A percentile compares a stretch with the other conserved stretches of the same genome.
These are phyloP conservation scores for Leucosporidium creatinivorum DNA, from an alignment of 768 basidiomycete genomes.

Conservation along the genomic window DNA sequence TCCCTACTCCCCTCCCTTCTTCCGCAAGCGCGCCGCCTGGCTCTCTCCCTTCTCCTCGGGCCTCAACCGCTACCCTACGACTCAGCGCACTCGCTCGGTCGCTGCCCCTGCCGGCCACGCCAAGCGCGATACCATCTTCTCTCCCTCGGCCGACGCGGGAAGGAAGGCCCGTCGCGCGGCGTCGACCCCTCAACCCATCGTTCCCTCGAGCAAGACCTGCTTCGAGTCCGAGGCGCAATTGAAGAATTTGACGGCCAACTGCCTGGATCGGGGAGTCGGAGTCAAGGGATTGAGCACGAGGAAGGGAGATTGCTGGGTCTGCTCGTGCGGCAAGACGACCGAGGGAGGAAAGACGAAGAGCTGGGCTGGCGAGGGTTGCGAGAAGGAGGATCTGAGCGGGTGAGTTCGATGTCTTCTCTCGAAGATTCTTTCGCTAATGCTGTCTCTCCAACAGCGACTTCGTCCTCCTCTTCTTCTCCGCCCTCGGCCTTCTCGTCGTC, in stretches of 20 bases:
- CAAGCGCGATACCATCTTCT: background rate
- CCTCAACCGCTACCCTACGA: background rate
- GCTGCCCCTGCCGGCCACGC: background rate
- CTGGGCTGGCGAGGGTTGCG: conserved; percentile 32
- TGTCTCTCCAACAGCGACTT: conserved; percentile 3
- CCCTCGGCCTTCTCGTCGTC: conserved; percentile 11
- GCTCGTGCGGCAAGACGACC: conserved; percentile 15
- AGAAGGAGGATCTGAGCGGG: conserved; percentile 30
- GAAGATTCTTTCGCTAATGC: too few relatives aligned
- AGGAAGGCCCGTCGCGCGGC: too few relatives aligned
- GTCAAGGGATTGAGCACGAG: conserved; percentile 20
- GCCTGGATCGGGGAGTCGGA: conserved; percentile 14
- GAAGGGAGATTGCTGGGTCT: conserved; percentile 30
- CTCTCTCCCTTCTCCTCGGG: conserved; percentile 14
- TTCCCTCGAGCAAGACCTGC: conserved; percentile 18
- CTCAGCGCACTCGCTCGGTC: too few relatives aligned
- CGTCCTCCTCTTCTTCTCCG: conserved; percentile 22
- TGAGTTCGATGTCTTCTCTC: background rate
- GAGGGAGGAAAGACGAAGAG: conserved; percentile 16
- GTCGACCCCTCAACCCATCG: conserved; percentile 4
- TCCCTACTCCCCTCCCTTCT: conserved; percentile 4
- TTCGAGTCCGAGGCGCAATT: conserved; percentile 5
- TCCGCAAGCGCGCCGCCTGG: conserved; percentile 18
- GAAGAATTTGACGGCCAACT: conserved; percentile 22
- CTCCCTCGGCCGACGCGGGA: too few relatives aligned